A percentile compares a stretch with the other conserved stretches of the same genome.
phyloP scores from a whole-genome alignment of 352 stramenopile species.

The Peronospora tabacina region DNA sequence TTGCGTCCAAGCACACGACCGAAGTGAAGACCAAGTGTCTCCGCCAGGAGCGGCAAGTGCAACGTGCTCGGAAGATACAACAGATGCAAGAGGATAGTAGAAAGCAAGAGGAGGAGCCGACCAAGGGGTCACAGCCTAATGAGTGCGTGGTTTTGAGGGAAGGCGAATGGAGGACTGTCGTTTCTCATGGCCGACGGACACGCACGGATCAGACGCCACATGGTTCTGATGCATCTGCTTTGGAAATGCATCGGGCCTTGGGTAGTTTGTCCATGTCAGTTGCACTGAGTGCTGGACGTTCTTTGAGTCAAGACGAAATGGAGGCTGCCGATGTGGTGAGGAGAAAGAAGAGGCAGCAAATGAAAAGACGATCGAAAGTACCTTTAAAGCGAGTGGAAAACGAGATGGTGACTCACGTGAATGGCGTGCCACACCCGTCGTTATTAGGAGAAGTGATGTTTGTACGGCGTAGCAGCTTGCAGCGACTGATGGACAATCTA shows the following conservation, averaged over 20 bases:
- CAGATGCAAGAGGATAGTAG: conserved; percentile 23
- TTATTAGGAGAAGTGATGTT: conserved; percentile 33
- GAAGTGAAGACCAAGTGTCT: conserved; percentile 28
- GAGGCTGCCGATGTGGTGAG: conserved; percentile 12
- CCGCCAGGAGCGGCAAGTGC: conserved; percentile 18
- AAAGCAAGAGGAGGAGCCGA: conserved; percentile 10
- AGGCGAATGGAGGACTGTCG: conserved; percentile 34
- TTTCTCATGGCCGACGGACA: conserved; percentile 26
- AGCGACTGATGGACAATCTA: conserved; percentile 45
- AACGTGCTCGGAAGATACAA: conserved; percentile 18
- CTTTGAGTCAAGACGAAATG: conserved; percentile 30
- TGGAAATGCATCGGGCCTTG: conserved; percentile 4
- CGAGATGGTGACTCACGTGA: conserved; percentile 5
- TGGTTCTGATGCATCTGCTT: neutral
- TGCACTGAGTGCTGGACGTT: conserved; percentile 11
- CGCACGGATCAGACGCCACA: conserved; percentile 15
- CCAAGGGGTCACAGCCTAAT: conserved; percentile 20
- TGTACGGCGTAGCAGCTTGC: conserved; percentile 42
- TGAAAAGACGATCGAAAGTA: conserved; percentile 26
- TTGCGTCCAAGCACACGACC: conserved; percentile 29
- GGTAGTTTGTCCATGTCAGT: conserved; percentile 8
- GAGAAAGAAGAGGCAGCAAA: conserved; percentile 21
- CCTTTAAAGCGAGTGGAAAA: conserved; percentile 8
- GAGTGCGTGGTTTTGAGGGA: conserved; percentile 21
- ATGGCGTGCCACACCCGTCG: conserved; percentile 29